These are phyloP conservation scores for Castanea mollissima DNA, from an alignment of 306 rosid genomes.

Conservation along the genomic window DNA sequence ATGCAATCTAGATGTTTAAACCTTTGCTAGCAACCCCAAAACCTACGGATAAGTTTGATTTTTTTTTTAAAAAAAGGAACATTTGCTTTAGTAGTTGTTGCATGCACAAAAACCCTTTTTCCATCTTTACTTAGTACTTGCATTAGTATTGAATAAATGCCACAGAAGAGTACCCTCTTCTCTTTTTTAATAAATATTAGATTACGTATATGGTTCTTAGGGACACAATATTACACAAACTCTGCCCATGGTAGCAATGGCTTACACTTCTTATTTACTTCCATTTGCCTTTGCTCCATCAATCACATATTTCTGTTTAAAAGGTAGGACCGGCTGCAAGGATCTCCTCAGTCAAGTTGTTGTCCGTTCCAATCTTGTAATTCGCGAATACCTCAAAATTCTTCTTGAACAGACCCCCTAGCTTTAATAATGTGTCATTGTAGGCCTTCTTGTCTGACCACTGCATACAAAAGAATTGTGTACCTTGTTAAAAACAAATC, in stretches of 20 bases:
- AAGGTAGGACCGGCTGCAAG: conserved; percentile 77
- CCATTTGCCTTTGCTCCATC: not conserved
- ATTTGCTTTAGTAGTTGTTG: no score
- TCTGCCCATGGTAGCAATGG: not conserved
- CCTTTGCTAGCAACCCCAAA: no score
- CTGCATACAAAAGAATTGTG: conserved; percentile 31
- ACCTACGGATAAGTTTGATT: no score
- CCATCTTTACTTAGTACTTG: no score
- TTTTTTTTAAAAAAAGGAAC: no score
- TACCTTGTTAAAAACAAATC: not conserved
- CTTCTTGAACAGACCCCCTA: conserved; percentile 68
- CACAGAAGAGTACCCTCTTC: no score
- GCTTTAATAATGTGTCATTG: conserved; percentile 53
- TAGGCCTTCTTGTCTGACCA: conserved; percentile 69
- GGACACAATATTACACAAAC: not conserved
- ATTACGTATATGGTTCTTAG: no score
- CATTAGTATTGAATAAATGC: no score
- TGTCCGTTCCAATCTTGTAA: conserved; percentile 59
- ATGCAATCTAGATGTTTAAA: no score
- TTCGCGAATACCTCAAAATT: conserved; percentile 64
- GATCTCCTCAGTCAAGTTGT: conserved; percentile 64
- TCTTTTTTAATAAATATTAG: no score
- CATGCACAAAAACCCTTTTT: no score
- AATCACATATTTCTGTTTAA: conserved; percentile 25
- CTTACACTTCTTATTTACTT: not conserved